Evolutionary conservation across 345 rosid species (phyloP).

Genomic region (Anastatica hierochuntica): DNA sequence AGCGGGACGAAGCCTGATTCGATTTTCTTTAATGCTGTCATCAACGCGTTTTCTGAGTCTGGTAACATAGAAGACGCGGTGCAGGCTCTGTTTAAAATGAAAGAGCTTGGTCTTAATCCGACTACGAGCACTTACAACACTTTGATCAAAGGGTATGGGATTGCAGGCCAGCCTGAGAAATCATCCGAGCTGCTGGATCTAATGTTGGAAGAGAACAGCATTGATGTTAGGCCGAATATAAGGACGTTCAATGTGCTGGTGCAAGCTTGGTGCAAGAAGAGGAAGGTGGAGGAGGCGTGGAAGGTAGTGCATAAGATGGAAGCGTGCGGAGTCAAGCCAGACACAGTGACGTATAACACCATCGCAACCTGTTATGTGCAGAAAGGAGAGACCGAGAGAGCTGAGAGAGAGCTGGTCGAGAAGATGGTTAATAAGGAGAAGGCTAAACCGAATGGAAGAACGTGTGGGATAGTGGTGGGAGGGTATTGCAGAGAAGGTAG

Average conservation of each 20-base stretch:
- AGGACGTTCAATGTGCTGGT: conserved; percentile 53
- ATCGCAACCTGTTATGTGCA: conserved; percentile 48
- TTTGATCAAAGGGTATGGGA: conserved; percentile 57
- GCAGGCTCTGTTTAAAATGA: conserved; percentile 42
- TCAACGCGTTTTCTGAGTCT: conserved; percentile 54
- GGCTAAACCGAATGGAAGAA: conserved; percentile 44
- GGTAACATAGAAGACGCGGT: conserved; percentile 49
- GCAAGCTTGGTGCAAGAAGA: conserved; percentile 58
- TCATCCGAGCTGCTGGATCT: conserved; percentile 39
- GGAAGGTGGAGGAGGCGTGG: conserved; percentile 46
- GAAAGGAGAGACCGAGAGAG: conserved; percentile 39
- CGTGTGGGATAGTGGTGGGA: conserved; percentile 45
- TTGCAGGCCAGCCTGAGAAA: conserved; percentile 46
- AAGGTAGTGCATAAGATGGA: conserved; percentile 42
- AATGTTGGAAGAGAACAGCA: conserved; percentile 31
- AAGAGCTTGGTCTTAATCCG: conserved; percentile 41
- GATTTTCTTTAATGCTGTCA: conserved; percentile 47
- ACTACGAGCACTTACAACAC: conserved; percentile 54
- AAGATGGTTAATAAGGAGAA: conserved; percentile 32
- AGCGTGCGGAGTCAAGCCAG: conserved; percentile 41
- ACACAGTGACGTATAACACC: conserved; percentile 51
- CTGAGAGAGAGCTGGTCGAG: conserved; percentile 36
- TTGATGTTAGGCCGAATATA: conserved; percentile 38
- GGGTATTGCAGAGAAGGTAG: conserved; percentile 52
- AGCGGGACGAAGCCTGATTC: conserved; percentile 42